Evolutionary conservation across 768 basidiomycete species (phyloP).

Genomic region (Naganishia kalamii): DNA sequence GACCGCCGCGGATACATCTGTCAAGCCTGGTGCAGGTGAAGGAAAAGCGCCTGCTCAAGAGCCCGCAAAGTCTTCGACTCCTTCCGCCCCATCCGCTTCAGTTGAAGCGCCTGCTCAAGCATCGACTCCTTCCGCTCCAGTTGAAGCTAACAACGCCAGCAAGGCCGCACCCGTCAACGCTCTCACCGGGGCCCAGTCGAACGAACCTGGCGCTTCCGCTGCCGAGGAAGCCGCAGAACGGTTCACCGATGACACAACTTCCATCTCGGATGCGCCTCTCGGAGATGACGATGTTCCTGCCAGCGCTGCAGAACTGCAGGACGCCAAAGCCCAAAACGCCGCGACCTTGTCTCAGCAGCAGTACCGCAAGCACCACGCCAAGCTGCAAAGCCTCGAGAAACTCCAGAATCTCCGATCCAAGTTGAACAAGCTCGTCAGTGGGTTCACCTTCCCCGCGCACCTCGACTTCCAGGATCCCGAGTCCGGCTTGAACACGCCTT

Average conservation of each 20-base stretch:
- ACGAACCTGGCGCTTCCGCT: no score
- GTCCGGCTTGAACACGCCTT: neutral
- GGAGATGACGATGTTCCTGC: slow-evolving; percentile 17
- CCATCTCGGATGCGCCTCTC: neutral
- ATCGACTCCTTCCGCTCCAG: no score
- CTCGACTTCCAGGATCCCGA: slow-evolving; percentile 16
- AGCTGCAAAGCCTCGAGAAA: slow-evolving; percentile 20
- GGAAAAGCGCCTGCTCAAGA: no score
- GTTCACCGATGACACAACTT: neutral
- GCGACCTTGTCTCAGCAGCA: slow-evolving; percentile 21
- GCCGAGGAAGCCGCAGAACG: no score
- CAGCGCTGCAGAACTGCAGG: slow-evolving; percentile 16
- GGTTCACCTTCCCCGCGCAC: slow-evolving; percentile 15
- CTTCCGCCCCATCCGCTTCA: no score
- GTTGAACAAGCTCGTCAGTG: neutral
- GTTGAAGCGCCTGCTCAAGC: no score
- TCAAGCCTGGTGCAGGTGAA: neutral
- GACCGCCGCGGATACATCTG: no score
- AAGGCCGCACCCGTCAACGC: no score
- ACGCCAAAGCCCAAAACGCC: slow-evolving; percentile 12
- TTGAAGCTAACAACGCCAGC: no score
- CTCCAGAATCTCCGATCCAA: no score
- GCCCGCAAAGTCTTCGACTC: no score
- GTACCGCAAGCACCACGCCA: slow-evolving; percentile 20
- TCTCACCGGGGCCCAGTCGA: no score